Evolutionary conservation across 768 basidiomycete genomes (phyloP), one percentile per base, ranked within the genome.

Genomic region (Boletus edulis): DNA sequence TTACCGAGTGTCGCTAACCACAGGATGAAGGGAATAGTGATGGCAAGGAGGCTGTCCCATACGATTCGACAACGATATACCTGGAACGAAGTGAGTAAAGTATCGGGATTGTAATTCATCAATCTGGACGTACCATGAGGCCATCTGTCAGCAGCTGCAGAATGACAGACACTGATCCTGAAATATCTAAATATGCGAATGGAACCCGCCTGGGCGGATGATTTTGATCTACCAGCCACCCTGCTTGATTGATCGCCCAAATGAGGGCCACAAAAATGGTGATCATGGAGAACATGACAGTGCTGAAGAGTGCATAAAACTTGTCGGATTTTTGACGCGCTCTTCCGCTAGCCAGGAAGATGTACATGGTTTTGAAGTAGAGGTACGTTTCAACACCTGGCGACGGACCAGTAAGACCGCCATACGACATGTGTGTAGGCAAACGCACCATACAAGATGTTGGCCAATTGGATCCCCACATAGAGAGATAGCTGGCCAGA

Each of bases 131-230:
- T 51, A 59, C 57, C 59, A 60, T 55, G 0, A 55, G 22, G 3
- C 14, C 75, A 44, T 73, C 72, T 9, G 66, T 66, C 55, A 74
- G 52, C 35, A 71, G 62, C 5, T 72, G 70, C 11, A 71, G 56
- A n/a, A 62, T 46, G 37, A 69, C 51, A 11, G 32, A 13, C 11
- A 11, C 13, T 34, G 11, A 11, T 13, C 0, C 32, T 13, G 13
- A 3, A 13, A 34, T 0, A 10, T 34, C 13, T 10, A 13, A 11
- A 34, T 34, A 34, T 34, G 0, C 32, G 32, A 34, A 34, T 13
- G 32, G 2, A 34, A 34, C 11, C 5, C 5, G 24, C 1, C 24
- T 24, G 24, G 6, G 24, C 7, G 73, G 72, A 34, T 67, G 68
- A 20, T 8, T 44, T 63, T 48, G 1, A 50, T 71, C 49, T 7